Base-by-base conservation (phyloP, 2,329 filamentous ascomycete species). In the Fusarium bulbicola region DNA sequence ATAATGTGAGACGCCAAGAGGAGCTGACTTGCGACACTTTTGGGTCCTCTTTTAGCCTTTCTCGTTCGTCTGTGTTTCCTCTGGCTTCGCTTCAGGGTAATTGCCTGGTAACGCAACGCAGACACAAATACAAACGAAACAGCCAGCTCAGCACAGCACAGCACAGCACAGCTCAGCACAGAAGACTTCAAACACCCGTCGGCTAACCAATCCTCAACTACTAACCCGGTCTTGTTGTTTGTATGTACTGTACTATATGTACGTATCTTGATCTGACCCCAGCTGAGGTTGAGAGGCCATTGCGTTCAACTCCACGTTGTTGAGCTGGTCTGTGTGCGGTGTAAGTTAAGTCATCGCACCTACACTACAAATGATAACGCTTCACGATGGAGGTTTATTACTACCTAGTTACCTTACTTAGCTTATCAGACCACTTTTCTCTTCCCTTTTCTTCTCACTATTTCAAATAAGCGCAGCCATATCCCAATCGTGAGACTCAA, bases 71-170 rank as follows among this genome's bases (percentile, higher is more conserved):
- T 63, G 59, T 47, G 45, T 30, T 47, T 47, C 45, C 26, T n/a
- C 26, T 30, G 28, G 26, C 45, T 47, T 30, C 34, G 64, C 70
- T 75, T 70, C 71, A 66, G 64, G 20, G 46, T n/a, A 63, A 59
- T 72, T 46, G 28, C 52, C 39, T 46, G 56, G 49, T 64, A 75
- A 37, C 50, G 50, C 59, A 76, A 37, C 50, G 50, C 58, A 76
- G 72, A 68, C 60, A 70, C 61, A 73, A 58, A 65, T 37, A 70
- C 69, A 73, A 70, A 63, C 47, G 50, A 47, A 63, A 63, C 54
- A 65, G 30, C 30, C 47, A 34, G 47, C 47, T 18, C 42, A 62
- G 60, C 65, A 39, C 21, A 59, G 57, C 68, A 28, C 24, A 24
- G 24, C 24, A 28, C 65, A 63, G 39, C 65, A 39, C 21, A 59